Base-by-base conservation (phyloP, 345 rosid genomes). In the Dipteronia dyeriana region DNA sequence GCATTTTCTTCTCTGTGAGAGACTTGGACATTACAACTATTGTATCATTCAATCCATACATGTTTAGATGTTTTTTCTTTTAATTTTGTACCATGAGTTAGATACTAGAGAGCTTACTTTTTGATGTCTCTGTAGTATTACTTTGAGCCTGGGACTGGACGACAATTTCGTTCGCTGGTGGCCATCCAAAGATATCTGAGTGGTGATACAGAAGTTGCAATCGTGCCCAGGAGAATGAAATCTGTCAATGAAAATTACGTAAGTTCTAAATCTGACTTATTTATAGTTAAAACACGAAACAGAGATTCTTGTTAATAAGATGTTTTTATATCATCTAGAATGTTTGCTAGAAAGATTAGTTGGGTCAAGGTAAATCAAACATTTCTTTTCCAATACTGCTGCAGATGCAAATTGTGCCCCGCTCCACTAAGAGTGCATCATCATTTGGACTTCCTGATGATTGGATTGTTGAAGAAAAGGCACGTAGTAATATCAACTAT, bases 111-210 rank as follows among this genome's bases (percentile, higher is more conserved):
- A 38, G 45, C 61, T 71, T 79, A 47, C 71, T 11, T 67, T 74
- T 23, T 19, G 11, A 8, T 41, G 53, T 45, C 34, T 60, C 22
- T 82, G 85, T 82, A 88, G 92, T 84, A 81, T 83, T 89, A 89
- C 81, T 68, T 77, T 68, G 88, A 89, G 74, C 81, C 88, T 5
- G 78, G 81, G 61, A 84, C 88, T 2, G 89, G 90, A 70, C 75
- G 75, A 59, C 60, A 82, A 53, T 88, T 91, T 59, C 90, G 87
- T 68, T 91, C 95, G 23, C 80, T 89, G 61, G 68, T 70, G 66
- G 81, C 91, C 14, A 75, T 79, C 61, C 85, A 89, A 81, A 86
- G 82, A 61, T 79, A 89, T 81, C 84, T 89, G 14, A 83, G 16
- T n/a, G 79, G 61, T 25, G 76, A 65, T 16, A 75, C 62, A 61